Base-by-base conservation (phyloP, 306 rosid species). In the Cucurbita maxima region DNA sequence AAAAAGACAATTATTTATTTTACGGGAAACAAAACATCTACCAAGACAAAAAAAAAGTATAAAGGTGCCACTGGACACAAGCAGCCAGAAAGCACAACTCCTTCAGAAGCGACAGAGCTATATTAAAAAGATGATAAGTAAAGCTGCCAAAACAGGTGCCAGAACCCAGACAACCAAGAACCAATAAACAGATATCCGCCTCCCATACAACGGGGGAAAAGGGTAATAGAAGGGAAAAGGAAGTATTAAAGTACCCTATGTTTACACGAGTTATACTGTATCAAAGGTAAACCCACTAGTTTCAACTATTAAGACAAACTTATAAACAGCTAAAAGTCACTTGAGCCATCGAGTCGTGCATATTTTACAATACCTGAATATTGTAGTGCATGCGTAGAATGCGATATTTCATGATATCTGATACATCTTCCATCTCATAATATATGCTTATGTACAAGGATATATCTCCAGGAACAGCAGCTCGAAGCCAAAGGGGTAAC, bases 401-500 rank as follows among this genome's bases (percentile, higher is more conserved):
- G 48, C 99, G 99, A 79, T 81, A 95, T 85, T 75, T 95, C 81
- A 95, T 88, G 82, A 82, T 56, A 72, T 88, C 81, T 61, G 96
- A 85, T 81, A 62, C 69, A 77, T 89, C 96, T 77, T 64, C 91
- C 81, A 89, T 87, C 86, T 95, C 99, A 76, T 95, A 95, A 82
- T 95, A 95, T 85, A 95, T 82, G 85, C 92, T 83, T 58, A 91
- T 74, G 75, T 83, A 79, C 81, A 95, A 82, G 72, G 92, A 86
- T 75, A 88, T 81, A 80, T 89, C 78, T 80, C 99, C 99, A 41
- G 97, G 89, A 83, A 81, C 84, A 76, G 99, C 97, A 74, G 97
- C 97, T 75, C 97, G 84, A 82, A 91, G 81, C 99, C 97, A 95
- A 83, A 95, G 96, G 79, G 99, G 97, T 96, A 97, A 95, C 80